Percentiles rank a stretch among this genome's conserved stretches.
These are phyloP conservation scores for Tetrahymena thermophila DNA, from an alignment of 73 alveolate species.

Conservation along the genomic window DNA sequence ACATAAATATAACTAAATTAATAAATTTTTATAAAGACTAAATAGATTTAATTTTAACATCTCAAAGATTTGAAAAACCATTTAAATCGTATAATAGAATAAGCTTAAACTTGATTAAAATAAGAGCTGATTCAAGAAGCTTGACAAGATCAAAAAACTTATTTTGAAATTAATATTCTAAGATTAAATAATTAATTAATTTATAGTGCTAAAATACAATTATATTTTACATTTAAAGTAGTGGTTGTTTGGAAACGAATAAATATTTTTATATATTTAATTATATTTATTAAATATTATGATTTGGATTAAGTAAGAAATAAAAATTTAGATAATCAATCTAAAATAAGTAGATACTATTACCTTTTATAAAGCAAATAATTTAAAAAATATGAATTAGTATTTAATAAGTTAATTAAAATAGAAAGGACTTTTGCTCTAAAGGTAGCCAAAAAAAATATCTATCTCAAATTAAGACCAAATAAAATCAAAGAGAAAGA, in stretches of 20 bases:
- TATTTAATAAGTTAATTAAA: neutral
- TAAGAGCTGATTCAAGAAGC: neutral
- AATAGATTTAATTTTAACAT: neutral
- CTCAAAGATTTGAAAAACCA: neutral
- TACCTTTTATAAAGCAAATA: neutral
- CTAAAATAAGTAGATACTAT: too few species aligned
- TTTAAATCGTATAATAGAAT: neutral
- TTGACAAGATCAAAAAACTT: too few species aligned
- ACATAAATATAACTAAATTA: neutral
- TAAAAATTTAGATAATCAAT: too few species aligned
- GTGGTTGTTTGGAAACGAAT: too few species aligned
- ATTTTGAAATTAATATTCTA: neutral
- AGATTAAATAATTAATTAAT: too few species aligned
- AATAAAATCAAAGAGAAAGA: too few species aligned
- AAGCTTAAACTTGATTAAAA: neutral
- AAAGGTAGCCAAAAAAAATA: neutral
- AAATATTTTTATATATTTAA: too few species aligned
- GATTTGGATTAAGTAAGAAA: too few species aligned
- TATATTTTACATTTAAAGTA: too few species aligned
- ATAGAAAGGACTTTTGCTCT: neutral
- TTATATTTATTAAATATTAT: too few species aligned
- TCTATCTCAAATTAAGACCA: neutral
- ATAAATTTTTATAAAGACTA: neutral
- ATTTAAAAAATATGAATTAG: neutral
- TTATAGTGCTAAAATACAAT: too few species aligned